Conservation (phyloP, 768 basidiomycete genomes). For the Hortiboletus flavorubellus region DNA sequence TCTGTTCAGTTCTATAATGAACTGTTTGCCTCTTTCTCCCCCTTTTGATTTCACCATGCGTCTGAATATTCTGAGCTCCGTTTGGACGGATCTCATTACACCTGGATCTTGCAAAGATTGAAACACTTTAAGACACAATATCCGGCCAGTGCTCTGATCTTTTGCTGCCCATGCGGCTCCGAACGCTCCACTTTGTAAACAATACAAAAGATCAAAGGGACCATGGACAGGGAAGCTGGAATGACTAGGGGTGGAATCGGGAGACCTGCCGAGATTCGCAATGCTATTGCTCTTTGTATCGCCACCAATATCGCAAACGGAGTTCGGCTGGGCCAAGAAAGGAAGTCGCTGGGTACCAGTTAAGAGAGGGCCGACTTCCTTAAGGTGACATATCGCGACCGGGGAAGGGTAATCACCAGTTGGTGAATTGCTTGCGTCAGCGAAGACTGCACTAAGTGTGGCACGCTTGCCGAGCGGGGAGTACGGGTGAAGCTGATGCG, state of each 20-base stretch:
- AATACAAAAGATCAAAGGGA: slow-evolving; percentile 21
- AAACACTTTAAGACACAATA: slow-evolving; percentile 41
- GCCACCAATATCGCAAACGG: neutral
- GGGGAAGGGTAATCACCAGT: neutral
- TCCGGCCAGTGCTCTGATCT: slow-evolving; percentile 26
- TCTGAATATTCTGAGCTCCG: slow-evolving; percentile 36
- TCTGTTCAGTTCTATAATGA: slow-evolving; percentile 39
- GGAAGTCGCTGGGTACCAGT: neutral
- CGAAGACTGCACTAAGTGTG: neutral
- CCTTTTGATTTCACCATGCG: slow-evolving; percentile 27
- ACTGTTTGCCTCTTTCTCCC: slow-evolving; percentile 26
- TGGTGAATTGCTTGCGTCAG: neutral
- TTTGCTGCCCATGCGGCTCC: slow-evolving; percentile 22
- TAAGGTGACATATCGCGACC: neutral
- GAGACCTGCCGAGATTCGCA: neutral
- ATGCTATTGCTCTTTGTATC: neutral
- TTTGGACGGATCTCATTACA: slow-evolving; percentile 18
- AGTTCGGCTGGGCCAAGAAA: neutral
- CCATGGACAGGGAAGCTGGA: slow-evolving; percentile 22
- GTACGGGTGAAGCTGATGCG: neutral
- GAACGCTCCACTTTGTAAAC: slow-evolving; percentile 21
- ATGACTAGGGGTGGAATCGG: neutral
- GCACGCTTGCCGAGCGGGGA: slow-evolving; percentile 4
- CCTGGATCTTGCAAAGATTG: slow-evolving; percentile 6
- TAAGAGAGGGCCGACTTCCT: neutral